These are phyloP conservation scores for Yamadazyma insecticola DNA, from an alignment of 805 yeast genomes.

Conservation along the genomic window DNA sequence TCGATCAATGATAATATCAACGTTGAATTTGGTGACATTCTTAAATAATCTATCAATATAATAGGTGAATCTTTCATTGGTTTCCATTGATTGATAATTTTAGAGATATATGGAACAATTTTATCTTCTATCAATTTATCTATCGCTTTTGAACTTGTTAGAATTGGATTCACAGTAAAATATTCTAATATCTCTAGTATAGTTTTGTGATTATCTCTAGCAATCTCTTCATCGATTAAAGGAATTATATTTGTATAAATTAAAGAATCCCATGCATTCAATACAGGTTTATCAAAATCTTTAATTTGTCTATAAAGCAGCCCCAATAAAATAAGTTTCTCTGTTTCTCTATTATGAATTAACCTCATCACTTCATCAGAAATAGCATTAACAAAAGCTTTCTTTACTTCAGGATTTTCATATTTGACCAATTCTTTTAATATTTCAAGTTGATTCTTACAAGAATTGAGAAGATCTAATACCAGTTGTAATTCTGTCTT, in stretches of 20 bases:
- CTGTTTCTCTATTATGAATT: constrained; percentile 1
- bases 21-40: constrained; percentile 8
- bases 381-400: constrained; percentile 4
- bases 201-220: constrained; percentile 2
- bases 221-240: neutral
- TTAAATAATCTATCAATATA: constrained; percentile 17
- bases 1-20: constrained; percentile 4
- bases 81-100: constrained; percentile 13
- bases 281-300: constrained; percentile 2
- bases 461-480: too few relatives aligned
- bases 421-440: constrained; percentile 1
- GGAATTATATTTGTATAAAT: constrained; percentile 8
- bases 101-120: constrained; percentile 14
- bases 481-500: constrained; percentile 1
- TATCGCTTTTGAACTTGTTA: constrained; percentile 9
- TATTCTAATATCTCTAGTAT: constrained; percentile 11
- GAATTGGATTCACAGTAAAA: constrained; percentile 14
- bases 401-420: constrained; percentile 5
- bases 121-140: constrained; percentile 13
- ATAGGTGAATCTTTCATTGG: constrained; percentile 12
- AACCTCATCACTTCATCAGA: constrained; percentile 1
- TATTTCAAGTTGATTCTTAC: neutral
- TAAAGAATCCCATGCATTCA: constrained; percentile 17
- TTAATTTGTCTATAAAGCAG: constrained; percentile 2
- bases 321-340: neutral